Conservation (phyloP, 2,329 filamentous ascomycete species). For the Cercospora sp. region DNA sequence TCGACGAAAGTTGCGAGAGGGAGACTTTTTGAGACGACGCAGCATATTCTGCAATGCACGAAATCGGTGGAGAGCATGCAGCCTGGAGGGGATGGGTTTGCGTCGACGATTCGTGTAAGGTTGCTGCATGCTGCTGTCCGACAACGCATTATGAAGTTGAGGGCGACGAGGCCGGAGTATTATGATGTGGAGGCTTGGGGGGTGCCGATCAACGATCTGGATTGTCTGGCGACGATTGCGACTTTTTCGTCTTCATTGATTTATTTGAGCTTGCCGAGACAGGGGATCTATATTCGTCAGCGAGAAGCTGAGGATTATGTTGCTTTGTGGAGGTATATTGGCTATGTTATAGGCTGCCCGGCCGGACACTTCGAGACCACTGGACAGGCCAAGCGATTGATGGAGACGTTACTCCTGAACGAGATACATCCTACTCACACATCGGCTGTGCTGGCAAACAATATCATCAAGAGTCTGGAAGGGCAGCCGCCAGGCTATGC, state of each 20-base stretch:
- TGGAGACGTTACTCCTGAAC: conserved; percentile 67
- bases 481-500: conserved; percentile 65
- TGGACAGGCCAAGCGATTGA: conserved; percentile 58
- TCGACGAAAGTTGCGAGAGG: conserved; percentile 65
- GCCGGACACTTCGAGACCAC: conserved; percentile 56
- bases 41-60: conserved; percentile 73
- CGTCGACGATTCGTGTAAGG: conserved; percentile 66
- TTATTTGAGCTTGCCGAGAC: conserved; percentile 68
- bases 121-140: conserved; percentile 69
- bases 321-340: conserved; percentile 75
- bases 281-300: conserved; percentile 65
- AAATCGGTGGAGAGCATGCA: conserved; percentile 64
- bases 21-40: conserved; percentile 70
- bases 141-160: conserved; percentile 62
- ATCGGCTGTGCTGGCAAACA: conserved; percentile 67
- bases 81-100: conserved; percentile 66
- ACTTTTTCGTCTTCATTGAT: conserved; percentile 69
- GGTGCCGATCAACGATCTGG: conserved; percentile 73
- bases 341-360: conserved; percentile 69
- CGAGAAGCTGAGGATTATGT: conserved; percentile 70
- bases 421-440: conserved; percentile 67
- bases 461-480: conserved; percentile 70
- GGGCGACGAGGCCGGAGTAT: conserved; percentile 59
- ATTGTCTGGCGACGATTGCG: conserved; percentile 69
- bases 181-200: conserved; percentile 62